A percentile compares a stretch with the other conserved stretches of the same genome.
Conservation (phyloP, 2,329 filamentous ascomycete species). For the Fusarium verticillioides region DNA sequence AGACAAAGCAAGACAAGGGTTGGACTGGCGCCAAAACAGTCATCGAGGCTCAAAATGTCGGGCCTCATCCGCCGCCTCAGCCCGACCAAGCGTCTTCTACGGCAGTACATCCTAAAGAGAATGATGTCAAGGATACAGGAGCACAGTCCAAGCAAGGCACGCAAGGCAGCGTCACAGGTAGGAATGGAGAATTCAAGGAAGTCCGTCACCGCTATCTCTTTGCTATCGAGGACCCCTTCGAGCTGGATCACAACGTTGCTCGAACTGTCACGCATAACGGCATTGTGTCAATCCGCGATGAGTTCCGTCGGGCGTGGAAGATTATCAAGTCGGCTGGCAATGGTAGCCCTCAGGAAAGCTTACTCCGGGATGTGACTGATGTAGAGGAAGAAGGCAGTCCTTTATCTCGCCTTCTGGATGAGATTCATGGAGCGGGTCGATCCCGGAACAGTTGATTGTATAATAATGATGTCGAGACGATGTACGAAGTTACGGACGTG, state of each 20-base stretch:
- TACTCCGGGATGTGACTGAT: constrained; percentile 64
- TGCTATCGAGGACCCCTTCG: constrained; percentile 92
- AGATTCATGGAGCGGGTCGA: constrained; percentile 49
- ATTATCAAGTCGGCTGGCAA: constrained; percentile 70
- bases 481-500: constrained; percentile 10
- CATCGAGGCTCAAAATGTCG: constrained; percentile 60
- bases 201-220: constrained; percentile 85
- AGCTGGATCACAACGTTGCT: constrained; percentile 87
- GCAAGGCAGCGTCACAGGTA: constrained; percentile 38
- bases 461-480: constrained; percentile 18
- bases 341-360: constrained; percentile 54
- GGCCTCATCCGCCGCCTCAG: constrained; percentile 27
- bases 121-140: constrained; percentile 1
- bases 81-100: constrained; percentile 25
- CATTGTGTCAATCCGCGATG: constrained; percentile 83
- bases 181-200: constrained; percentile 67
- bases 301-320: constrained; percentile 83
- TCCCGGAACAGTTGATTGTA: constrained; percentile 20
- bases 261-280: constrained; percentile 86
- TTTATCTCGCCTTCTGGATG: constrained; percentile 46
- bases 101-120: background rate
- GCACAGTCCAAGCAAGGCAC: constrained; percentile 23
- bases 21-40: constrained; percentile 87
- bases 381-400: constrained; percentile 36
- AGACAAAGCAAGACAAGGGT: constrained; percentile 80